A percentile compares a stretch with the other conserved stretches of the same genome.
These are phyloP conservation scores for Dipteronia dyeriana DNA, from an alignment of 345 rosid species.

Conservation along the genomic window DNA sequence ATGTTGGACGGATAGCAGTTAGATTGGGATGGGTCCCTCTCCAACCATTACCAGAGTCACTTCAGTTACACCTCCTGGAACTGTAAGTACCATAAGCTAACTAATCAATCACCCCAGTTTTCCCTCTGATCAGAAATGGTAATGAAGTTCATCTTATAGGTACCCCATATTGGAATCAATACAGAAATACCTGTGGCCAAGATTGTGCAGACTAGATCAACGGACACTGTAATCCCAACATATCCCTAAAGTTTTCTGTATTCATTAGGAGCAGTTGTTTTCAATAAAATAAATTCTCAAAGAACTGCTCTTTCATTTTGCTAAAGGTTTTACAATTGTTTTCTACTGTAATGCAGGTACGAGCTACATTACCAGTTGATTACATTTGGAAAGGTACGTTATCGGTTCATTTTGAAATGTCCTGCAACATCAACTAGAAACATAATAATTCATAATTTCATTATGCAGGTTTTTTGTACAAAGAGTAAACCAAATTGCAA, in stretches of 20 bases:
- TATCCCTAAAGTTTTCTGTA: slow-evolving; percentile 15
- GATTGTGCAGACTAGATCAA: slow-evolving; percentile 93
- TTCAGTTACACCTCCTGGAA: slow-evolving; percentile 89
- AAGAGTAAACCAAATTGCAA: slow-evolving; percentile 92
- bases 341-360: slow-evolving; percentile 54
- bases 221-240: slow-evolving; percentile 62
- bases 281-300: background rate
- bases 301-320: slow-evolving; percentile 6
- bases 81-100: slow-evolving; percentile 54
- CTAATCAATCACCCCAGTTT: slow-evolving; percentile 8
- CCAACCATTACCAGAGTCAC: slow-evolving; percentile 88
- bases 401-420: slow-evolving; percentile 12
- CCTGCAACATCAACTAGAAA: background rate
- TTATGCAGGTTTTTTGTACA: slow-evolving; percentile 90
- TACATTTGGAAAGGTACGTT: slow-evolving; percentile 91
- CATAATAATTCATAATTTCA: slow-evolving; percentile 13
- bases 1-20: slow-evolving; percentile 96
- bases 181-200: slow-evolving; percentile 95
- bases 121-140: slow-evolving; percentile 21
- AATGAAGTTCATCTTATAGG: slow-evolving; percentile 41
- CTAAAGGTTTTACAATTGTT: slow-evolving; percentile 20
- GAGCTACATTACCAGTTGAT: slow-evolving; percentile 95
- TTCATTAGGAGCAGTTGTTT: slow-evolving; percentile 1
- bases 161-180: slow-evolving; percentile 87
- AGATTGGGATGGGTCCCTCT: slow-evolving; percentile 98